Evolutionary conservation across 257 asterid species (phyloP).

Genomic region (Perilla frutescens): DNA sequence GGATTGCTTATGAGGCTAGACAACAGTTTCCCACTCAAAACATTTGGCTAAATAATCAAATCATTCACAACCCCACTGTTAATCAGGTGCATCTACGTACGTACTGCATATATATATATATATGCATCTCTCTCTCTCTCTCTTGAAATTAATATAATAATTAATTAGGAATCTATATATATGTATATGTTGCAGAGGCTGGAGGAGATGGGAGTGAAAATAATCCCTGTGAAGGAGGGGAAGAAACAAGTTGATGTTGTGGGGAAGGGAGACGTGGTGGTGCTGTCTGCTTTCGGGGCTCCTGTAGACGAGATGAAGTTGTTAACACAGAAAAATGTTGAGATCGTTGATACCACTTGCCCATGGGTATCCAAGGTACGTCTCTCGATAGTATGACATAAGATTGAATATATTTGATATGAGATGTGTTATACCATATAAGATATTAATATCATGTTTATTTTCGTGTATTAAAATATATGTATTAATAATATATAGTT

Average conservation of each 20-base stretch:
- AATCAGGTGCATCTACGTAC: slow-evolving; percentile 28
- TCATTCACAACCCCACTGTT: slow-evolving; percentile 86
- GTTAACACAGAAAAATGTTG: neutral
- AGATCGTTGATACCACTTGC: slow-evolving; percentile 22
- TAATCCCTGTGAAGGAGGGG: neutral
- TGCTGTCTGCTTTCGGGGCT: slow-evolving; percentile 13
- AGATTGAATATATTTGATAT: too few relatives aligned
- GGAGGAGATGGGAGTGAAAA: neutral
- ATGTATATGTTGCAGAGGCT: neutral
- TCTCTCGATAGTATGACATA: too few relatives aligned
- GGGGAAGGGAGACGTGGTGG: slow-evolving; percentile 5
- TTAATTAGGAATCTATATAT: too few relatives aligned
- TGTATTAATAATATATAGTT: too few relatives aligned
- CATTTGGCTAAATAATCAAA: slow-evolving; percentile 77
- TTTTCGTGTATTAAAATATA: too few relatives aligned
- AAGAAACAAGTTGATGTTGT: neutral
- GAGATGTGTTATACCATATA: too few relatives aligned
- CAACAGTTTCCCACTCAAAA: slow-evolving; percentile 78
- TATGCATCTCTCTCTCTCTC: too few relatives aligned
- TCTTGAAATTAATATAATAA: too few relatives aligned
- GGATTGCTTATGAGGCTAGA: slow-evolving; percentile 86
- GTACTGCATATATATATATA: too few relatives aligned
- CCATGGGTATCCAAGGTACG: slow-evolving; percentile 23
- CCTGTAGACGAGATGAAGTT: neutral
- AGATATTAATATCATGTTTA: too few relatives aligned